A percentile compares a stretch with the other conserved stretches of the same genome.
Evolutionary conservation across 345 rosid species (phyloP).

Genomic region (Lumnitzera racemosa): DNA sequence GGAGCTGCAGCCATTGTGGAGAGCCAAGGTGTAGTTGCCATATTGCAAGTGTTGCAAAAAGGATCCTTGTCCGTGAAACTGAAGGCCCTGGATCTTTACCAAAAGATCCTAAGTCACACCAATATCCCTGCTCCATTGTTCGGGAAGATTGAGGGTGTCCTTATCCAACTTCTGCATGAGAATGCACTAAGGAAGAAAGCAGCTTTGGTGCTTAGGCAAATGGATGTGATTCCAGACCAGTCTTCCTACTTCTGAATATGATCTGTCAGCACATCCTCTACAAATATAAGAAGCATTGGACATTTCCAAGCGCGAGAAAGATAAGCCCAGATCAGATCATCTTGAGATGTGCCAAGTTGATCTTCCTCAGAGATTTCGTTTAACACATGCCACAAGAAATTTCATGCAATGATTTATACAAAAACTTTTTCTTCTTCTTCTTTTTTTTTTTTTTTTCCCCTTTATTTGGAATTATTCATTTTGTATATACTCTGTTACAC

Average conservation of each 20-base stretch:
- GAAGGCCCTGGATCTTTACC: slow-evolving; percentile 41
- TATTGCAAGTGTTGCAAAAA: slow-evolving; percentile 40
- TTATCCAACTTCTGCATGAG: slow-evolving; percentile 37
- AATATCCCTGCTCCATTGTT: slow-evolving; percentile 9
- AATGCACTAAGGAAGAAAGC: slow-evolving; percentile 33
- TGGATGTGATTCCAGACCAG: slow-evolving; percentile 41
- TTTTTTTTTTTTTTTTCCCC: too few species aligned
- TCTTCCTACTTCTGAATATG: slow-evolving; percentile 44
- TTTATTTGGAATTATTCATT: too few species aligned
- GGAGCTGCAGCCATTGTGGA: slow-evolving; percentile 37
- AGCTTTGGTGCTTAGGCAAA: slow-evolving; percentile 37
- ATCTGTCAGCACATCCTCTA: neutral
- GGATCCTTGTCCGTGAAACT: slow-evolving; percentile 33
- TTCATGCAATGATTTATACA: too few species aligned
- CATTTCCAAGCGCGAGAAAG: too few species aligned
- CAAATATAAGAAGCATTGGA: too few species aligned
- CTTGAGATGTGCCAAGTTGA: too few species aligned
- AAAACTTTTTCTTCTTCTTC: too few species aligned
- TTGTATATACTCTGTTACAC: too few species aligned
- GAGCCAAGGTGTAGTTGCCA: slow-evolving; percentile 30
- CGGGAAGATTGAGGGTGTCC: slow-evolving; percentile 33
- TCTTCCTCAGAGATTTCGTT: too few species aligned
- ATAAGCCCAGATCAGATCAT: too few species aligned
- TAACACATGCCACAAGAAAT: too few species aligned
- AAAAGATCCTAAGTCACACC: slow-evolving; percentile 29